phyloP scores from a whole-genome alignment of 257 asterid genomes.

The Salvia rosmarinus region DNA sequence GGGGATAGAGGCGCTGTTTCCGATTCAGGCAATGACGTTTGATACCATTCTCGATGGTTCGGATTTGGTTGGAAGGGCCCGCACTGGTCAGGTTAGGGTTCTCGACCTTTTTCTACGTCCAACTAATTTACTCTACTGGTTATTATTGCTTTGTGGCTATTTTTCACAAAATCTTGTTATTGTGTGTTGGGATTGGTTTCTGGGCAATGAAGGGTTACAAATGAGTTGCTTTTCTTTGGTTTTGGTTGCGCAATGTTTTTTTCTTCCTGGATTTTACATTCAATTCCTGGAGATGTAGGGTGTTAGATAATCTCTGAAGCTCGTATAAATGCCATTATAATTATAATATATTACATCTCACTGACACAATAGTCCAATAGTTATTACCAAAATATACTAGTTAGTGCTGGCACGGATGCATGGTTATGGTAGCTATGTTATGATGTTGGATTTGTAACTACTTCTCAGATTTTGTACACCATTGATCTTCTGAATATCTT shows the following conservation, averaged over 20 bases:
- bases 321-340: too few relatives aligned
- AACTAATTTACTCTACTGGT: neutral
- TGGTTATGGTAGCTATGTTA: neutral
- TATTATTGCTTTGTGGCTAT: too few relatives aligned
- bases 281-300: neutral
- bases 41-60: conserved; percentile 66
- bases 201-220: neutral
- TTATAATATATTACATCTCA: neutral
- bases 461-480: neutral
- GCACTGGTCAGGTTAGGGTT: conserved; percentile 82
- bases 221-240: neutral
- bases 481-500: neutral
- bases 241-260: neutral
- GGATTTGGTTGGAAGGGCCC: conserved; percentile 93
- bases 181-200: neutral
- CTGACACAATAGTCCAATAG: neutral
- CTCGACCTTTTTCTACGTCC: neutral
- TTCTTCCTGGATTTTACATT: neutral
- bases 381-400: neutral
- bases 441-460: neutral
- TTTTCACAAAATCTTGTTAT: neutral
- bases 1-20: conserved; percentile 71
- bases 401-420: neutral
- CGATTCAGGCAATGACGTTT: conserved; percentile 90
- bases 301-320: neutral